A percentile compares a stretch with the other conserved stretches of the same genome.
These are phyloP conservation scores for Hypoxylon lenormandii DNA, from an alignment of 495 filamentous ascomycete species.

Conservation along the genomic window DNA sequence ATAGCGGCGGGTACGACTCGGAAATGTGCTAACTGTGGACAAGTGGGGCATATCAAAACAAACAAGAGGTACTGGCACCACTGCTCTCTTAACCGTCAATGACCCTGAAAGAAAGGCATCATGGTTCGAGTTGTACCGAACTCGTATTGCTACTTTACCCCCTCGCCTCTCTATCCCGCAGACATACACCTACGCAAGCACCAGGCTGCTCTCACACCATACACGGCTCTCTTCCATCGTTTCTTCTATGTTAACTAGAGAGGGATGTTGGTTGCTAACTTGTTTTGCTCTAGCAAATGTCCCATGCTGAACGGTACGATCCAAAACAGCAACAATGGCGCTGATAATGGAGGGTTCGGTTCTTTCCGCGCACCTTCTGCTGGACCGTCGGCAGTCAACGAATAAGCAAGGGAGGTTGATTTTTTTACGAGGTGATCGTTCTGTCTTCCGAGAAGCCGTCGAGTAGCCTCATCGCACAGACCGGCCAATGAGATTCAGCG, in stretches of 20 bases:
- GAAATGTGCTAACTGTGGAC: conserved; percentile 96
- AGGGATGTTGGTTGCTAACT: conserved; percentile 52
- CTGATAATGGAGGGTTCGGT: conserved; percentile 66
- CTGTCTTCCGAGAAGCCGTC: background rate
- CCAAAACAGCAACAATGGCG: conserved; percentile 73
- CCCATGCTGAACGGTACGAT: conserved; percentile 89
- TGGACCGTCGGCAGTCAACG: conserved; percentile 22
- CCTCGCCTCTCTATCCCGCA: background rate
- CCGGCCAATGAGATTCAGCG: background rate
- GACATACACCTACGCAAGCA: background rate
- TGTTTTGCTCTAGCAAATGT: conserved; percentile 70
- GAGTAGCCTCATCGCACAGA: background rate
- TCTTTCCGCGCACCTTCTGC: conserved; percentile 57
- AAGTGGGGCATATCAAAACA: conserved; percentile 98
- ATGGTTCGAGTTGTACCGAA: background rate
- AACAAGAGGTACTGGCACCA: conserved; percentile 83
- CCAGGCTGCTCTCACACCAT: conserved; percentile 6
- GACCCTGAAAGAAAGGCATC: conserved; percentile 22
- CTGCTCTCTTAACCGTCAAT: conserved; percentile 27
- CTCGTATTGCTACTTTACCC: conserved; percentile 12
- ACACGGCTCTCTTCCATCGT: conserved; percentile 6
- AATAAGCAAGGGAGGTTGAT: conserved; percentile 12
- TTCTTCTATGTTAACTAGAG: conserved; percentile 7
- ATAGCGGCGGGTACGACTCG: conserved; percentile 75
- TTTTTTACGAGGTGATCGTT: background rate